phyloP scores from a whole-genome alignment of 345 rosid genomes.

The Euphorbia tirucalli region DNA sequence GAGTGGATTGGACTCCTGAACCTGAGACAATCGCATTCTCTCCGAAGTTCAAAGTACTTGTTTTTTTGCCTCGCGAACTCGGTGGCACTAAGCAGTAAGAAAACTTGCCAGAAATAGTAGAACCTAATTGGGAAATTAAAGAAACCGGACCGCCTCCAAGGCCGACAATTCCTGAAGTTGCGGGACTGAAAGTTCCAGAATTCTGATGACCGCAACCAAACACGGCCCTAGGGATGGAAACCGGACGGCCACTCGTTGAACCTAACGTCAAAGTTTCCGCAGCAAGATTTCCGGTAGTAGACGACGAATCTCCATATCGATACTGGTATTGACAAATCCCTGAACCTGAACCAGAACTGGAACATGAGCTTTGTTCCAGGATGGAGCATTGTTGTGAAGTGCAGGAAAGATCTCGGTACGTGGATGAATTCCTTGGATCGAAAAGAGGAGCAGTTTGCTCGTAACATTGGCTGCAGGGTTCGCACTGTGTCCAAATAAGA shows the following conservation, averaged over 20 bases:
- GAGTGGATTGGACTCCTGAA: slow-evolving; percentile 40
- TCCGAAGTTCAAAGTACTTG: slow-evolving; percentile 58
- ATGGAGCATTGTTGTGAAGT: background rate
- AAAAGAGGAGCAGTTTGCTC: slow-evolving; percentile 22
- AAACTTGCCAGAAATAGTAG: slow-evolving; percentile 44
- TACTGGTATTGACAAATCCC: slow-evolving; percentile 8
- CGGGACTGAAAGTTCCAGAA: slow-evolving; percentile 36
- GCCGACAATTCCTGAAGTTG: slow-evolving; percentile 54
- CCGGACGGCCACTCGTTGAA: slow-evolving; percentile 39
- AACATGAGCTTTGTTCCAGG: background rate
- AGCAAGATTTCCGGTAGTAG: slow-evolving; percentile 17
- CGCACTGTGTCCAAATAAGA: slow-evolving; percentile 27
- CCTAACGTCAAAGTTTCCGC: slow-evolving; percentile 27
- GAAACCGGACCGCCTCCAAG: slow-evolving; percentile 59
- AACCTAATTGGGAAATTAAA: slow-evolving; percentile 46
- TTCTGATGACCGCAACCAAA: slow-evolving; percentile 58
- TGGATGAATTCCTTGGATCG: slow-evolving; percentile 30
- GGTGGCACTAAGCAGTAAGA: slow-evolving; percentile 60
- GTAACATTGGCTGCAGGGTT: slow-evolving; percentile 12
- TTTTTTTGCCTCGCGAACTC: slow-evolving; percentile 12
- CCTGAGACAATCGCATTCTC: slow-evolving; percentile 42
- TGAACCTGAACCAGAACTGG: background rate
- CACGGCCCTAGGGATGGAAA: slow-evolving; percentile 28
- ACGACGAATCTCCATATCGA: slow-evolving; percentile 15
- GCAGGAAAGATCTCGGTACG: slow-evolving; percentile 21